These are phyloP conservation scores for Pneumocystis oryctolagi DNA, from an alignment of 1,139 yeast genomes.

Conservation along the genomic window DNA sequence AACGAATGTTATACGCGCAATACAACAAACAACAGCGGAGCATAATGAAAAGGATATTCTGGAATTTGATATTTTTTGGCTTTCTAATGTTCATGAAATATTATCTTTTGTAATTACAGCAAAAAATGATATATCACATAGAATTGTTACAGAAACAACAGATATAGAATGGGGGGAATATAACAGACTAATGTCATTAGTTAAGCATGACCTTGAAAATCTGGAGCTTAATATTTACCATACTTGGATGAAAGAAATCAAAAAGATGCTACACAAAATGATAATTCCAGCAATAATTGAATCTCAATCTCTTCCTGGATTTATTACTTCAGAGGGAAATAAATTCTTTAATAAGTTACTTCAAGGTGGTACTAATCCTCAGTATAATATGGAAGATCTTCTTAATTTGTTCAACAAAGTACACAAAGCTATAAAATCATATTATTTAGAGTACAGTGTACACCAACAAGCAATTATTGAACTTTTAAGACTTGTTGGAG, in stretches of 20 bases:
- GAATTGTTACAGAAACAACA: constrained; percentile 70
- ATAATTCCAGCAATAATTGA: constrained; percentile 86
- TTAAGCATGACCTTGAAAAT: constrained; percentile 86
- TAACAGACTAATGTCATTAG: constrained; percentile 75
- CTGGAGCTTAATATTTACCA: constrained; percentile 87
- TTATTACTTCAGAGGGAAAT: constrained; percentile 74
- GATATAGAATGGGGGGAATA: constrained; percentile 84
- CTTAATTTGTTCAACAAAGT: constrained; percentile 79
- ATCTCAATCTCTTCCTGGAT: constrained; percentile 92
- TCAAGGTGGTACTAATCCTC: constrained; percentile 39
- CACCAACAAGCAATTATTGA: constrained; percentile 77
- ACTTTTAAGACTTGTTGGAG: constrained; percentile 74
- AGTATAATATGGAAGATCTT: constrained; percentile 89
- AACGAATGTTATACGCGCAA: constrained; percentile 77
- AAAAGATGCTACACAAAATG: constrained; percentile 78
- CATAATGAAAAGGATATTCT: constrained; percentile 69
- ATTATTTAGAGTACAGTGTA: constrained; percentile 73
- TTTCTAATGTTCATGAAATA: constrained; percentile 89
- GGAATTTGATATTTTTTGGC: constrained; percentile 94
- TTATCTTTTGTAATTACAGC: constrained; percentile 91
- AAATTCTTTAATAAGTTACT: constrained; percentile 78
- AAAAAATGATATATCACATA: constrained; percentile 72
- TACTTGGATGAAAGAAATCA: constrained; percentile 95
- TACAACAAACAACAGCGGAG: constrained; percentile 43
- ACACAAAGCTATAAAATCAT: constrained; percentile 87